Conservation (phyloP, 1,284 basidiomycete genomes). For the Puccinia hordei region DNA sequence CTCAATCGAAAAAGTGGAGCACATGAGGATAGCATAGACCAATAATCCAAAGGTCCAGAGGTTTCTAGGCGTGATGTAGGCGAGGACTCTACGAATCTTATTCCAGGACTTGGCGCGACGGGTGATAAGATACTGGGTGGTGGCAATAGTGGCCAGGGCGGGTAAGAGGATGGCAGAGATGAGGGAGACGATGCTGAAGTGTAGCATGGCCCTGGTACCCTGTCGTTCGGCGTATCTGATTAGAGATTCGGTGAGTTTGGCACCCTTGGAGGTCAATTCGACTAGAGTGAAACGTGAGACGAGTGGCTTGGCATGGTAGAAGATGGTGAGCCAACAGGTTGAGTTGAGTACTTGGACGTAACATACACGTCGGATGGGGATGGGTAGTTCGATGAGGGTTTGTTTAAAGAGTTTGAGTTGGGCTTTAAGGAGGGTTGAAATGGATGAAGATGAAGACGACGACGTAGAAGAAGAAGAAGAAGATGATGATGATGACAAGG, state of each 20-base stretch:
- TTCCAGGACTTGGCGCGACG: conserved; percentile 17
- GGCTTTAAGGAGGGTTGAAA: background rate
- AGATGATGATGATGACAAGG: background rate
- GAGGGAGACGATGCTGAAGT: conserved; percentile 30
- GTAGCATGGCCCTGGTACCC: conserved; percentile 20
- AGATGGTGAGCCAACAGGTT: conserved; percentile 30
- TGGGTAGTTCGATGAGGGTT: conserved; percentile 6
- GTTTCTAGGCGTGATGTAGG: conserved; percentile 32
- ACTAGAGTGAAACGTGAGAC: conserved; percentile 17
- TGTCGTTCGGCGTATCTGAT: conserved; percentile 24
- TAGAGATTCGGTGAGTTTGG: background rate
- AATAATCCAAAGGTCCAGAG: conserved; percentile 20
- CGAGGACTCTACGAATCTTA: background rate
- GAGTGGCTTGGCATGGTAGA: conserved; percentile 35
- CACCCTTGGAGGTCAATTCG: background rate
- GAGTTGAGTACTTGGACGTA: conserved; percentile 24
- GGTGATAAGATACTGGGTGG: conserved; percentile 10
- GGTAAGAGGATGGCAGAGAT: conserved; percentile 7
- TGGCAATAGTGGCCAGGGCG: conserved; percentile 5
- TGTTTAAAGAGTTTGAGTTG: conserved; percentile 16
- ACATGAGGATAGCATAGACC: conserved; percentile 22
- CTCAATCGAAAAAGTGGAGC: conserved; percentile 34
- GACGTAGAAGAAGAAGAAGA: no score
- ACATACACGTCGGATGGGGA: conserved; percentile 39
- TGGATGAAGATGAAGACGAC: background rate